Conservation (phyloP, 768 basidiomycete genomes). For the Suillus lakei region DNA sequence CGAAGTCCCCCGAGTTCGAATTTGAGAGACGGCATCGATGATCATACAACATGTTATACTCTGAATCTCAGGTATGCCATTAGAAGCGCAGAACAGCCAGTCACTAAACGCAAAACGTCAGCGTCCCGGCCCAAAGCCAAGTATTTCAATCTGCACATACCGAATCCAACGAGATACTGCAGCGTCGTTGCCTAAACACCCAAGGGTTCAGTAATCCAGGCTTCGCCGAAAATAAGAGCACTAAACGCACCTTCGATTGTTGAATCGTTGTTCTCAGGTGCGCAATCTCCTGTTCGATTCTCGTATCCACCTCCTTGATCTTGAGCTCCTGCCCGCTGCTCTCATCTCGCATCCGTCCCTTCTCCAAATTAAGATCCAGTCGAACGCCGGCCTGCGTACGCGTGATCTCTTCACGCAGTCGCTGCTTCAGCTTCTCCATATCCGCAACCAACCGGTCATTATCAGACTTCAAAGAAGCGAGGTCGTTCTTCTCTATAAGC, state of each 20-base stretch:
- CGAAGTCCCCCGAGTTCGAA: neutral
- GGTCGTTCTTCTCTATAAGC: slow-evolving; percentile 95
- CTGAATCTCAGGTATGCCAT: slow-evolving; percentile 88
- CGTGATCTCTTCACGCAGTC: slow-evolving; percentile 88
- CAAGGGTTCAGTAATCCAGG: slow-evolving; percentile 1
- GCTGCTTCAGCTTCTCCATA: slow-evolving; percentile 93
- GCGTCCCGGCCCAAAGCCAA: slow-evolving; percentile 1
- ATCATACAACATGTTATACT: slow-evolving; percentile 24
- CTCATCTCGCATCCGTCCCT: slow-evolving; percentile 94
- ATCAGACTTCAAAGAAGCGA: slow-evolving; percentile 94
- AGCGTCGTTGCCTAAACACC: slow-evolving; percentile 72
- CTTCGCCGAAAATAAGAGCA: neutral
- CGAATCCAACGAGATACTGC: slow-evolving; percentile 87
- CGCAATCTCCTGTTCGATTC: slow-evolving; percentile 96
- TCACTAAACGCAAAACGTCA: slow-evolving; percentile 53
- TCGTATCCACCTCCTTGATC: slow-evolving; percentile 96
- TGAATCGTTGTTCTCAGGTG: slow-evolving; percentile 82
- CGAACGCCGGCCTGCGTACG: slow-evolving; percentile 93
- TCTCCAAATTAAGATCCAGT: slow-evolving; percentile 94
- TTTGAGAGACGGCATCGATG: neutral
- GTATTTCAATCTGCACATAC: slow-evolving; percentile 46
- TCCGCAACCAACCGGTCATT: slow-evolving; percentile 92
- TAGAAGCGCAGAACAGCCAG: slow-evolving; percentile 82
- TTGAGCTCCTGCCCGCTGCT: slow-evolving; percentile 90
- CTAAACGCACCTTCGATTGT: slow-evolving; percentile 71